A percentile compares a stretch with the other conserved stretches of the same genome.
Conservation (phyloP, 306 rosid species). For the Psophocarpus tetragonolobus region DNA sequence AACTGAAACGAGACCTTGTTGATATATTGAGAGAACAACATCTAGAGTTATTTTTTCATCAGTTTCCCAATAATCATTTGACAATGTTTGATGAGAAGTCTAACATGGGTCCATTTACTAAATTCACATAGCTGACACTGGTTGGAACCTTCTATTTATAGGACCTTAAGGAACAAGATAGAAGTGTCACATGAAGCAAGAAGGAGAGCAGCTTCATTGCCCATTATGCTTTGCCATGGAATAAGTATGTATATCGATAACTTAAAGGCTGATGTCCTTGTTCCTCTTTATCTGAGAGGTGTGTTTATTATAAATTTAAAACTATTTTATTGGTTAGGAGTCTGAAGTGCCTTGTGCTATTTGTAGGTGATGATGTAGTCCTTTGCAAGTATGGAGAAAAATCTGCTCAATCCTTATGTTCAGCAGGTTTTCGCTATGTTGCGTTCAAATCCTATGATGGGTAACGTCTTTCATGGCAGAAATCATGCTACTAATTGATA, state of each 20-base stretch:
- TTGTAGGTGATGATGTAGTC: conserved; percentile 76
- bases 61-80: conserved; percentile 13
- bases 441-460: conserved; percentile 84
- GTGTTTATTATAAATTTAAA: not conserved
- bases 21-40: not conserved
- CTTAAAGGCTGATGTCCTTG: not conserved
- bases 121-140: not conserved
- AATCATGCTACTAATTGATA: not conserved
- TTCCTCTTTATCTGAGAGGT: not conserved
- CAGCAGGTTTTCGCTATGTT: conserved; percentile 79
- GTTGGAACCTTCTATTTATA: conserved; percentile 34
- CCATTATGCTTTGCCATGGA: conserved; percentile 84
- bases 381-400: conserved; percentile 75
- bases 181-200: conserved; percentile 83
- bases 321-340: not conserved
- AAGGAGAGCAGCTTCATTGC: conserved; percentile 87
- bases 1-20: not conserved
- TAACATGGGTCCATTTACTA: not conserved
- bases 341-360: not conserved
- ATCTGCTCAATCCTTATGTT: conserved; percentile 65
- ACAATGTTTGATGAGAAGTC: not conserved
- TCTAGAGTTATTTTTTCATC: not conserved
- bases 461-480: conserved; percentile 34
- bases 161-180: conserved; percentile 84
- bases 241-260: conserved; percentile 50